Base-by-base conservation (phyloP, 2,329 filamentous ascomycete genomes). In the Colletotrichum sp. region DNA sequence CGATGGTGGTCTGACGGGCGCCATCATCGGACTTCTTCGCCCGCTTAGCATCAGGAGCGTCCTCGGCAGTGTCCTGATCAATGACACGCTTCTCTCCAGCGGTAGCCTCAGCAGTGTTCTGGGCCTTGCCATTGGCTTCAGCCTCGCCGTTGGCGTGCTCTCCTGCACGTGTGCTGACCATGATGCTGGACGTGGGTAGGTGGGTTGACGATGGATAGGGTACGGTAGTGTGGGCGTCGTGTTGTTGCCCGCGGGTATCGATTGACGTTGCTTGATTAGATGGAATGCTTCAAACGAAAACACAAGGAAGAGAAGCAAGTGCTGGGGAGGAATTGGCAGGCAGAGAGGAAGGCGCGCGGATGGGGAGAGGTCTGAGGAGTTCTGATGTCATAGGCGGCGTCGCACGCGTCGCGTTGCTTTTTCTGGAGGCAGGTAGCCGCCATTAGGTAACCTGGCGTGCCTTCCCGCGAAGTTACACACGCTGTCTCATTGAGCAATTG, bases 341-440 rank as follows among this genome's bases (percentile, higher is more conserved):
- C 15, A 52, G 21, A 34, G 24, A 48, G n/a, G 12, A 13, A 58
- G 58, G 52, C 56, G 52, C 65, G 64, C 36, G 32, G 30, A 48
- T 26, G 64, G 52, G 62, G 32, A 43, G 38, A 21, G 24, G 64
- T 68, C 55, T 58, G 48, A 30, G 43, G 43, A 64, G 36, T 73
- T 26, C 70, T 76, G 73, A 76, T 76, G 73, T 76, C 73, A 76
- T 76, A 65, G 73, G 38, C 62, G 38, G 30, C 21, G 65, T 69
- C 12, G 73, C 73, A 65, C 73, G 65, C 73, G 73, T 73, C 73
- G 73, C 70, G 73, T 76, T 76, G 16, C 70, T 76, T 76, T 71
- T 69, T 73, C 36, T 48, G 52, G 34, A 66, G 32, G 64, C 70
- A 66, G 15, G 70, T 76, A 73, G 65, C 73, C 70, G 58, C 73